Base-by-base conservation (phyloP, 192 early-diverging fungal species). In the Phycomyces blakesleeanus region DNA sequence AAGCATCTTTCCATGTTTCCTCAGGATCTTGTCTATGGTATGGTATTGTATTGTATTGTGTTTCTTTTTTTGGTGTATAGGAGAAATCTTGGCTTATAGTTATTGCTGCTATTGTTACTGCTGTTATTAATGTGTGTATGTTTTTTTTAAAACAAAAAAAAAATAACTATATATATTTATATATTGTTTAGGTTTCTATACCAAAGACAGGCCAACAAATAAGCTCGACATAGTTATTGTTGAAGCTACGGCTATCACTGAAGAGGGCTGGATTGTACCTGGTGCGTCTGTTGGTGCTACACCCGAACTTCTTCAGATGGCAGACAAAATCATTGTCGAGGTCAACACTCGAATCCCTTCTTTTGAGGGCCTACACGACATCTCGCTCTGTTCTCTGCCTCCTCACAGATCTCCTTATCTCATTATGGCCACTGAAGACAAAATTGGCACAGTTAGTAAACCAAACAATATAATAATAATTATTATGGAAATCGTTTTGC, bases 1-100 rank as follows among this genome's bases (percentile, higher is more conserved):
- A 77, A 77, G 55, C 75, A 77, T 59, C 66, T 77, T 55, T 77
- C 75, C 20, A 68, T 74, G 66, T 77, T 77, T 52, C 75, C 75
- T 39, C 71, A 74, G 37, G 71, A 73, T 53, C 52, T 73, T 37
- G 61, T 67, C 5, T 73, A 73, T 42, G 71, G 71, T 67, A 51
- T 63, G 64, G 18, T 34, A 39, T 7, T 61, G 50, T 49, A 61
- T 5, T 25, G n/a, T n/a, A n/a, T n/a, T n/a, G n/a, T n/a, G n/a
- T n/a, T n/a, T n/a, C n/a, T n/a, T n/a, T n/a, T n/a, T n/a, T n/a
- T n/a, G n/a, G n/a, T n/a, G n/a, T n/a, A n/a, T n/a, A n/a, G n/a
- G n/a, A n/a, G n/a, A n/a, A 42, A 24, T 9, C 10, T 22, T 55
- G 10, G 14, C 24, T n/a, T n/a, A n/a, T n/a, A n/a, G n/a, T n/a